These are phyloP conservation scores for Grosmannia serpens DNA, from an alignment of 2,329 filamentous ascomycete species.

Conservation along the genomic window DNA sequence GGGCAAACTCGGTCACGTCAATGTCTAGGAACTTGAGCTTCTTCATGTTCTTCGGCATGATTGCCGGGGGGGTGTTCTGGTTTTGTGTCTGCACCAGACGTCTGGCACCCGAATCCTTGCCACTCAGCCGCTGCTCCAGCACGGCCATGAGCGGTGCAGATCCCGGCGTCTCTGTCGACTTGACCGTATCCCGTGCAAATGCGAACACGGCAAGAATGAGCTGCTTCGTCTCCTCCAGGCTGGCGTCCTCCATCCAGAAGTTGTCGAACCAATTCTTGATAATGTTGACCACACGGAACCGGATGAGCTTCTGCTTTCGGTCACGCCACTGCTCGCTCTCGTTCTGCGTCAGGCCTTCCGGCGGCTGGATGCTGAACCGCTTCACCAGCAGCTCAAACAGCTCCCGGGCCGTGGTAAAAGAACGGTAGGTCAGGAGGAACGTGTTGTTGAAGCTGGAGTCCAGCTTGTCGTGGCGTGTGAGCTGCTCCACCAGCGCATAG, in stretches of 20 bases:
- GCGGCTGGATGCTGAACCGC: constrained; percentile 85
- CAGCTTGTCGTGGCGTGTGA: constrained; percentile 90
- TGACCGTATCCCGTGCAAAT: constrained; percentile 86
- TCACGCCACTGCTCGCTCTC: constrained; percentile 86
- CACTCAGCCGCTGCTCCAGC: constrained; percentile 76
- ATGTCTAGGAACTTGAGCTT: constrained; percentile 98
- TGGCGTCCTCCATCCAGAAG: constrained; percentile 96
- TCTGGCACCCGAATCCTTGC: constrained; percentile 78
- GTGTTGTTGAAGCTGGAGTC: constrained; percentile 96
- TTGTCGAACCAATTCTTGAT: constrained; percentile 97
- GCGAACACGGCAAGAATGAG: constrained; percentile 80
- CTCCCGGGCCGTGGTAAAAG: constrained; percentile 83
- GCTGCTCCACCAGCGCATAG: constrained; percentile 79
- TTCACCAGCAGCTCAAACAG: constrained; percentile 88
- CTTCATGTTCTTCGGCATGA: constrained; percentile 98
- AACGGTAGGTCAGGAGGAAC: constrained; percentile 91
- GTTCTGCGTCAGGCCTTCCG: constrained; percentile 59
- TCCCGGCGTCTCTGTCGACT: constrained; percentile 85
- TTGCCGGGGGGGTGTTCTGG: constrained; percentile 71
- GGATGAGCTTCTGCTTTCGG: constrained; percentile 88
- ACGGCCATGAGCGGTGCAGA: constrained; percentile 74
- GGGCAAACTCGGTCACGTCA: constrained; percentile 90
- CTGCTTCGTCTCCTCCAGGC: constrained; percentile 62
- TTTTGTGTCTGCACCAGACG: constrained; percentile 79
- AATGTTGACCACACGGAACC: constrained; percentile 94